A percentile compares a stretch with the other conserved stretches of the same genome.
Evolutionary conservation across 2,329 filamentous ascomycete genomes (phyloP).

Genomic region (Pseudogymnoascus sp.): DNA sequence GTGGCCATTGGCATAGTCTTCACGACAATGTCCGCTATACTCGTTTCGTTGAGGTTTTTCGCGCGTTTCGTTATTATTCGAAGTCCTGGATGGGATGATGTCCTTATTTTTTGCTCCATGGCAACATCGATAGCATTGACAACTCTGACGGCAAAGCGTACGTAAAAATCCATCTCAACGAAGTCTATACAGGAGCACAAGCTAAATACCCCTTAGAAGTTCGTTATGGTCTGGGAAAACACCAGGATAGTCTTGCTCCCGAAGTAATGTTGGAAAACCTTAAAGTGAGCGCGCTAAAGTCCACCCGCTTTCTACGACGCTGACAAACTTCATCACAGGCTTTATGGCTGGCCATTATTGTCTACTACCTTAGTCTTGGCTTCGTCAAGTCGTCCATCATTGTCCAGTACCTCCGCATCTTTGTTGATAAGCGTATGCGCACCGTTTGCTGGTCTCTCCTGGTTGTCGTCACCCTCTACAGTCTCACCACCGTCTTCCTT

Average conservation of each 20-base stretch:
- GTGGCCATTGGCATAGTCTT: slow-evolving; percentile 7
- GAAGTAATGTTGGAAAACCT: slow-evolving; percentile 18
- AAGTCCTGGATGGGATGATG: slow-evolving; percentile 15
- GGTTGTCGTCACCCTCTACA: slow-evolving; percentile 11
- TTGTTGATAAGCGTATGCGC: slow-evolving; percentile 22
- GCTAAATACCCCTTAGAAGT: slow-evolving; percentile 18
- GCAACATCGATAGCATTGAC: slow-evolving; percentile 12
- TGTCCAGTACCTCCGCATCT: slow-evolving; percentile 34
- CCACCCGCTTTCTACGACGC: slow-evolving; percentile 11
- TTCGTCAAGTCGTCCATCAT: slow-evolving; percentile 32
- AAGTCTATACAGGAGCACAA: background rate
- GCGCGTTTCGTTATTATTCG: slow-evolving; percentile 14
- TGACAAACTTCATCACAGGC: slow-evolving; percentile 15
- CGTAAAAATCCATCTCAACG: background rate
- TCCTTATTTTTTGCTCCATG: slow-evolving; percentile 14
- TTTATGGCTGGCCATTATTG: slow-evolving; percentile 28
- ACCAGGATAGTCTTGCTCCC: slow-evolving; percentile 14
- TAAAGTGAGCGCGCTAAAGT: slow-evolving; percentile 17
- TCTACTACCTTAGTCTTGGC: slow-evolving; percentile 29
- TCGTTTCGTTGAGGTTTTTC: slow-evolving; percentile 12
- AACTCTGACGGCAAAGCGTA: slow-evolving; percentile 7
- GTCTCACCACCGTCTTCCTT: slow-evolving; percentile 11
- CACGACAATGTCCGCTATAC: slow-evolving; percentile 8
- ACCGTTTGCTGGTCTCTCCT: slow-evolving; percentile 13
- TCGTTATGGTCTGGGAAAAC: slow-evolving; percentile 21